Base-by-base conservation (phyloP, 2,329 filamentous ascomycete species). In the Arthrocladium fulminans region DNA sequence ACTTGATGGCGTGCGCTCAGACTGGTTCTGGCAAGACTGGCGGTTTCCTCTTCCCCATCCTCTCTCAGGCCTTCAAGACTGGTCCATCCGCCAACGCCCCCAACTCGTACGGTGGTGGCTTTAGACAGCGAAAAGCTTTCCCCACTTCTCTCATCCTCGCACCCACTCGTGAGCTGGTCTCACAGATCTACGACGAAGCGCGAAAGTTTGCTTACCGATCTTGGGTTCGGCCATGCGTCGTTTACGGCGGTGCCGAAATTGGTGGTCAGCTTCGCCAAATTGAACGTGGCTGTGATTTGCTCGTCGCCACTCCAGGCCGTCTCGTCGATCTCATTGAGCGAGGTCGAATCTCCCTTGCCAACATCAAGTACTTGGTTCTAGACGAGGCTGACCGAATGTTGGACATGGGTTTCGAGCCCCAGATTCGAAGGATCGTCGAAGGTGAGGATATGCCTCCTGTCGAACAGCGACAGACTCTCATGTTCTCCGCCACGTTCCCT, bases 331-430 rank as follows among this genome's bases (percentile, higher is more conserved):
- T 98, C 71, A 94, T 98, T 65, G 92, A 97, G 78, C 88, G 92
- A 77, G 92, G 92, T 64, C 88, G 90, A 65, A 97, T 98, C 68
- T 97, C 92, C 38, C 83, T 98, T 48, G 81, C 83, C 70, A 96
- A 95, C 79, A 98, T 98, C 79, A 97, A 96, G 77, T 98, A 98
- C 68, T 80, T 98, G 54, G 88, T 98, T 61, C 86, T 98, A 48
- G 92, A 98, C 62, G 92, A 98, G 80, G 92, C 92, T 69, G 92
- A 98, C 76, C 92, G 92, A 69, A 98, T 98, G 92, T 79, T 98
- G 78, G 92, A 98, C 79, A 98, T 98, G 92, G 92, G 92, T 92
- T 98, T 98, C 78, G 92, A 98, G 77, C 92, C 92, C 63, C 92
- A 98, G 74, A 98, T 98, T 66, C 89, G 92, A 64, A 86, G 90